Evolutionary conservation across 192 early-diverging fungal species (phyloP), one percentile per base, ranked within the genome.

Genomic region (Backusella parvicylindrica): DNA sequence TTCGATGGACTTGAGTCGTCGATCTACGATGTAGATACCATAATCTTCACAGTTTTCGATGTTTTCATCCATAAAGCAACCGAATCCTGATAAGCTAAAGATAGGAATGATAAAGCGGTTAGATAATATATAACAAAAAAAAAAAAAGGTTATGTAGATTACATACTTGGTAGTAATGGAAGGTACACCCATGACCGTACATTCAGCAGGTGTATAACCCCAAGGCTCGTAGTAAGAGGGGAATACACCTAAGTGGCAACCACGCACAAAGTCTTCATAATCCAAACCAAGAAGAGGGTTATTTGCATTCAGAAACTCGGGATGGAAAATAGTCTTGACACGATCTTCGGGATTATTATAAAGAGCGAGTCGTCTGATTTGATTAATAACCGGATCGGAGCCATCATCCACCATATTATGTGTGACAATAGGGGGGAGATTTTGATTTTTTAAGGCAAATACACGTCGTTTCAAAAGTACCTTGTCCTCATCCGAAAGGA

Each of bases 11-110:
- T 97, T 97, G 79, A 96, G 86, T 1, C 97, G 89, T 68, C 97
- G 91, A 82, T 99, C 97, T 6, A 96, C 92, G 82, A 99, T 97
- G 84, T 99, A 97, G 79, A 99, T 99, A n/a, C n/a, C n/a, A n/a
- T n/a, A n/a, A n/a, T n/a, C n/a, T n/a, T n/a, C n/a, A n/a, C n/a
- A n/a, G n/a, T 96, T 95, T 47, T 94, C 91, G 71, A 99, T 95
- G 81, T 93, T 95, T 78, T 99, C 97, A 72, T 97, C 93, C 96
- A 99, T 97, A 73, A 95, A 99, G 83, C 97, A 96, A 38, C 97
- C 96, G 75, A 97, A 99, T 40, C 97, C 97, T 6, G 95, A 97
- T 60, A 99, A 85, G 83, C 74, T 75, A 74, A 43, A 26, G n/a
- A n/a, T n/a, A n/a, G n/a, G n/a, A 70, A 43, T 28, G n/a, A 36